Base-by-base conservation (phyloP, 768 basidiomycete genomes). In the Cubamyces sp. region DNA sequence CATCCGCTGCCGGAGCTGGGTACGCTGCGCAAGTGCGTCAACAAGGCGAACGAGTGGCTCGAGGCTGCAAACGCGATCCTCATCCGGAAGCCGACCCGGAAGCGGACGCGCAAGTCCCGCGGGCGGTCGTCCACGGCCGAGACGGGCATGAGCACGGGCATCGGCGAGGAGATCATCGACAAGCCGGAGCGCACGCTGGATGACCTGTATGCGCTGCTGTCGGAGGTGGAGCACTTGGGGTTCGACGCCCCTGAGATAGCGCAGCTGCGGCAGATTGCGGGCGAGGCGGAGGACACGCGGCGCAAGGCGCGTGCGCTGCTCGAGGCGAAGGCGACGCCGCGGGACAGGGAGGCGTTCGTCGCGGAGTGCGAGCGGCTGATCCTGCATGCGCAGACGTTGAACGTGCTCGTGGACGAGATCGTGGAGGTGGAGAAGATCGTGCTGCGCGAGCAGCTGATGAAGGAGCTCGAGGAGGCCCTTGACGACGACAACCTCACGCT, bases 21-120 rank as follows among this genome's bases (percentile, higher is more conserved):
- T 28, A 76, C 83, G 49, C 82, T 98, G 40, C 84, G 88, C 47
- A 91, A 86, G 74, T 92, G 92, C 69, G 92, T 98, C 54, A 83
- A 73, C 46, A 82, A 85, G 64, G 94, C 91, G 19, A 92, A 87
- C 65, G 89, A 90, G 69, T 96, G 94, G 94, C 79, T 94, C n/a
- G 92, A 94, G 61, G 81, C 85, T 9, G 91, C 91, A 34, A 91
- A 91, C 65, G 79, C 83, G 0, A 92, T 92, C 75, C 79, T 88
- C 62, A 83, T 88, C 53, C 87, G 91, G 57, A 93, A 92, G 73
- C 87, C 90, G 69, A 88, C 86, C 64, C 82, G 90, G 56, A 91
- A 91, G 71, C 88, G 90, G n/a, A 80, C 87, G 19, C 82, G 87
- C 54, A 79, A 86, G 58, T 82, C 86, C 52, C 82, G 83, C 60